Conservation (phyloP, 2,329 filamentous ascomycete species). For the Ramularia endophylla region DNA sequence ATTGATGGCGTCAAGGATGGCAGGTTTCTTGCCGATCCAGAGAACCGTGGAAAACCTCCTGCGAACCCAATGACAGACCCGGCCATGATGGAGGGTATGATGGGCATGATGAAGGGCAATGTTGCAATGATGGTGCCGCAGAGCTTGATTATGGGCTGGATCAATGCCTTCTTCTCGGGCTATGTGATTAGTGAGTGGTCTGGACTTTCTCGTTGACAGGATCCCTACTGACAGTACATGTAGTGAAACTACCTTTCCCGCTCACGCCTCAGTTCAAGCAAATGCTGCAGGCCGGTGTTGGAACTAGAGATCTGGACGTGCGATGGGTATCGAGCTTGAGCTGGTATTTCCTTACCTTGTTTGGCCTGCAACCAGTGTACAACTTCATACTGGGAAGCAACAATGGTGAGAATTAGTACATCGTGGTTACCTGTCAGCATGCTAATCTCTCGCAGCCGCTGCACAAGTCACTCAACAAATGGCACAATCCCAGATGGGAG, state of each 20-base stretch:
- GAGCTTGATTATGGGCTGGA: slow-evolving; percentile 99
- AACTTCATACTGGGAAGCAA: slow-evolving; percentile 95
- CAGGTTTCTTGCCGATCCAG: slow-evolving; percentile 82
- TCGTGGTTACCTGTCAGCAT: neutral
- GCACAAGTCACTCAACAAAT: slow-evolving; percentile 86
- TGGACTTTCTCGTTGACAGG: neutral
- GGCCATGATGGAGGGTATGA: slow-evolving; percentile 98
- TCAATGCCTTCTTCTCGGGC: slow-evolving; percentile 97
- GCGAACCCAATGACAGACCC: slow-evolving; percentile 95
- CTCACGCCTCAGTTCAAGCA: slow-evolving; percentile 99
- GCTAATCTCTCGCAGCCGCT: slow-evolving; percentile 55
- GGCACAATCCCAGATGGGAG: slow-evolving; percentile 58
- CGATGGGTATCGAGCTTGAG: slow-evolving; percentile 98
- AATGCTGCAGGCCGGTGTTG: slow-evolving; percentile 96
- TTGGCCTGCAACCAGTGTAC: slow-evolving; percentile 94
- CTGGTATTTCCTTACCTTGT: slow-evolving; percentile 98
- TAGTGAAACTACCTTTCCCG: slow-evolving; percentile 94
- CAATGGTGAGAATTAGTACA: slow-evolving; percentile 60
- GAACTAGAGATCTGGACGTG: slow-evolving; percentile 92
- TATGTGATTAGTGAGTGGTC: slow-evolving; percentile 82
- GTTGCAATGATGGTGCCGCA: slow-evolving; percentile 99
- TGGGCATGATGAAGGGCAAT: slow-evolving; percentile 99
- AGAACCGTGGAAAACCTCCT: slow-evolving; percentile 76
- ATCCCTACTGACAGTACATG: slow-evolving; percentile 24
- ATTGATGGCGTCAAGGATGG: slow-evolving; percentile 78